These are phyloP conservation scores for Sergeia podlipaevii DNA, from an alignment of 208 protist genomes.

Conservation along the genomic window DNA sequence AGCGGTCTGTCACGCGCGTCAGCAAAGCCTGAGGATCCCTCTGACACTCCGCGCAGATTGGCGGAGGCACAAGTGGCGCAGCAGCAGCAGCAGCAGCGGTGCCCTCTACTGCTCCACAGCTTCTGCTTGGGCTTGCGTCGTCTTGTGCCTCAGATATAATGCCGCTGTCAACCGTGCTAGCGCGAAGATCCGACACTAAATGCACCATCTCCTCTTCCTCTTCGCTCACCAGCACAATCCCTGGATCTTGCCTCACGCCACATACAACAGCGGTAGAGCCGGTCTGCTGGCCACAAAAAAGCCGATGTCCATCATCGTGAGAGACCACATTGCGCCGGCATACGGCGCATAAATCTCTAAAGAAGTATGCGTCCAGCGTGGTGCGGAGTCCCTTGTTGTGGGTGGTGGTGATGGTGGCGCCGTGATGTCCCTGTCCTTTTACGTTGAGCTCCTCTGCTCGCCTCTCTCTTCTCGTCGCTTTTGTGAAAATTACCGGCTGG, in stretches of 20 bases:
- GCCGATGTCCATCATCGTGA: slow-evolving; percentile 19
- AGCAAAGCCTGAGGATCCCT: slow-evolving; percentile 19
- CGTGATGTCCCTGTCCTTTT: not conserved
- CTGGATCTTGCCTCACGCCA: not conserved
- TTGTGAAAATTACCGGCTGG: too few relatives aligned
- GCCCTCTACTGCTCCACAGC: not conserved
- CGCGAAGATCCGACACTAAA: not conserved
- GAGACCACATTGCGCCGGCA: slow-evolving; percentile 26
- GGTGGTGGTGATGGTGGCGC: not conserved
- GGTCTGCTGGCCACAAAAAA: slow-evolving; percentile 6
- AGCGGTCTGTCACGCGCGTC: slow-evolving; percentile 18
- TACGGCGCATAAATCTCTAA: slow-evolving; percentile 28
- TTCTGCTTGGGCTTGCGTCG: not conserved
- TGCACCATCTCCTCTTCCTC: too few relatives aligned
- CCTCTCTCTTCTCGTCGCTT: not conserved
- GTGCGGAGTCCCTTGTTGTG: not conserved
- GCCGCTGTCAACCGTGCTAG: not conserved
- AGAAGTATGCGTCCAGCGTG: slow-evolving; percentile 49
- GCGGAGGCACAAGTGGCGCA: slow-evolving; percentile 15
- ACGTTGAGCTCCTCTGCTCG: not conserved
- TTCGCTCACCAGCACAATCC: too few relatives aligned
- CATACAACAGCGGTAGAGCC: not conserved
- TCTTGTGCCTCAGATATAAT: not conserved
- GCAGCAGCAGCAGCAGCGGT: not conserved
- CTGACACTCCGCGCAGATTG: slow-evolving; percentile 44